phyloP scores from a whole-genome alignment of 495 filamentous ascomycete species.

The Clavariopsis aquatica region DNA sequence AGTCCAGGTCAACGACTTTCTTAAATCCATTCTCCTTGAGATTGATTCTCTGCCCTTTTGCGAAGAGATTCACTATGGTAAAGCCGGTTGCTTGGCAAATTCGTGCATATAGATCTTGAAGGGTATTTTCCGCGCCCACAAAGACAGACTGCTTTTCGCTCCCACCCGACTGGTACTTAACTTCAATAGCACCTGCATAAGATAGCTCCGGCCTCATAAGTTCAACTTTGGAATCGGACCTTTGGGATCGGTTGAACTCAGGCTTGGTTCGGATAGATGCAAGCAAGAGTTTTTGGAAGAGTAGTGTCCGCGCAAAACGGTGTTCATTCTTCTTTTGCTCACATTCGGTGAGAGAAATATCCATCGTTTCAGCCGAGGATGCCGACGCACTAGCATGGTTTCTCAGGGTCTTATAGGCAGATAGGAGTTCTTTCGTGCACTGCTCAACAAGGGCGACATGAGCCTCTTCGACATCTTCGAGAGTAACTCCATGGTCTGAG shows the following conservation, averaged over 20 bases:
- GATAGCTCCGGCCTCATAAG: slow-evolving; percentile 13
- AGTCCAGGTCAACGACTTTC: slow-evolving; percentile 44
- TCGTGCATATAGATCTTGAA: slow-evolving; percentile 63
- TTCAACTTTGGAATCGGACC: slow-evolving; percentile 29
- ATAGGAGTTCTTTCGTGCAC: slow-evolving; percentile 68
- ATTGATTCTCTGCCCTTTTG: slow-evolving; percentile 53
- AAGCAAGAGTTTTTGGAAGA: slow-evolving; percentile 33
- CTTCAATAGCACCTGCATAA: slow-evolving; percentile 50
- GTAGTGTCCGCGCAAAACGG: slow-evolving; percentile 30
- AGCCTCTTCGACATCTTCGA: slow-evolving; percentile 61
- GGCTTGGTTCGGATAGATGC: slow-evolving; percentile 22
- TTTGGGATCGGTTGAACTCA: slow-evolving; percentile 27
- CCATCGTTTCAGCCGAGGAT: slow-evolving; percentile 19
- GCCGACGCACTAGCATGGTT: not conserved
- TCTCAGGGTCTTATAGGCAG: slow-evolving; percentile 22
- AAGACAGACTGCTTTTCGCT: slow-evolving; percentile 55
- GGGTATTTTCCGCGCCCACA: slow-evolving; percentile 68
- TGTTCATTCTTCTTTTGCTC: slow-evolving; percentile 11
- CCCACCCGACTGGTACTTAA: slow-evolving; percentile 75
- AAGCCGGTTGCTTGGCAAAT: slow-evolving; percentile 70
- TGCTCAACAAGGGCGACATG: slow-evolving; percentile 76
- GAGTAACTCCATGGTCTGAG: slow-evolving; percentile 48
- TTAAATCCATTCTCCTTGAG: slow-evolving; percentile 48
- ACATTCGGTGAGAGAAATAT: slow-evolving; percentile 19
- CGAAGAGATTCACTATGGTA: slow-evolving; percentile 52